Evolutionary conservation across 352 stramenopile species (phyloP), one percentile per base, ranked within the genome.

Genomic region (Phytophthora citricola): DNA sequence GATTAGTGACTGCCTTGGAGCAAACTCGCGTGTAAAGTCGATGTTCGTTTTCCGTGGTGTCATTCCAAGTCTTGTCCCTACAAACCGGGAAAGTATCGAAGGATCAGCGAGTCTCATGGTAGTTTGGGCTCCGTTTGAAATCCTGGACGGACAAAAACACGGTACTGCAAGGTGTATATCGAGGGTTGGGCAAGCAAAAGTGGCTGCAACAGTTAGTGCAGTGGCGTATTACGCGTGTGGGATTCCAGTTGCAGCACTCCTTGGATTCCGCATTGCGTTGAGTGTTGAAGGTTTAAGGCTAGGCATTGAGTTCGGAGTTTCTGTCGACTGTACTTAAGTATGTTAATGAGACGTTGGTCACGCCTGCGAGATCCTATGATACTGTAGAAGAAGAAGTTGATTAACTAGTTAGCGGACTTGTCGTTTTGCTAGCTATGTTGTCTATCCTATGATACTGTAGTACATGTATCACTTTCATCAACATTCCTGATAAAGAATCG

Each of bases 211-310:
- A 39, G 81, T 81, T 24, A 96, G 91, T 56, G 79, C 81, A 24
- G 27, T 92, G 27, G 81, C 84, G 31, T 96, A 90, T 64, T 96
- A 95, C 63, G 60, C 65, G 0, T 71, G 94, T 41, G 87, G 84
- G 20, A 80, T 96, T 14, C 87, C 89, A 15, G 29, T 92, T n/a
- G 83, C 69, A 1, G 85, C 74, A 15, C 24, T 91, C 10, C 43
- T 92, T 4, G 85, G 74, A 2, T 86, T 95, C 48, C 46, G 62
- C 4, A 76, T 73, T 22, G 22, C 57, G 0, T 79, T 71, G 41
- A 67, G 72, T 41, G 65, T 93, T 38, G 85, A 89, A 49, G 89
- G 89, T 4, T 65, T 96, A 40, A 95, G 89, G 89, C 52, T 91
- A 10, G 86, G 89, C 38, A 92, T 95, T 45, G 87, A 79, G 29